Base-by-base conservation (phyloP, 495 filamentous ascomycete species). In the Terfezia boudieri region DNA sequence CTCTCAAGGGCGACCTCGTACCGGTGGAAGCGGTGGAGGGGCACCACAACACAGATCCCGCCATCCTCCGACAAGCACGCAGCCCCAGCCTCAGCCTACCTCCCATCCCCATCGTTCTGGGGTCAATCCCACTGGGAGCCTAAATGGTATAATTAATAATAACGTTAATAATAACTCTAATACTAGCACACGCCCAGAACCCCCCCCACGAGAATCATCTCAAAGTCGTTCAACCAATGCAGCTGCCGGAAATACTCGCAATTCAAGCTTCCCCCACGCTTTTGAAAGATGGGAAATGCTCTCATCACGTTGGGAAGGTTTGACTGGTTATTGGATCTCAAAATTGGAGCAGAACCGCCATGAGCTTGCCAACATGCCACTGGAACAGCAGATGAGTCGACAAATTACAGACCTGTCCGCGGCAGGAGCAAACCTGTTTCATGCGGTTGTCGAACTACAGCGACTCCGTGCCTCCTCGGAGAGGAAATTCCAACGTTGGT, bases 401-500 rank as follows among this genome's bases (percentile, higher is more conserved):
- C 90, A 98, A 64, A 88, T 98, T 50, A 92, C 84, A 0, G 90
- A 98, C 64, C 74, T 98, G 10, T 93, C 89, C 26, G 92, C 90
- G 14, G 90, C 90, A 5, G 90, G 90, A 23, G 92, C 90, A 20
- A 98, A 96, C 62, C 74, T 98, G 8, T 98, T 98, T 66, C 90
- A 96, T 64, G 90, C 92, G 7, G 88, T 98, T 2, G 89, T 98
- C 12, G 90, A 98, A 65, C 71, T 98, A 36, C 90, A 98, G 62
- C 81, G 90, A n/a, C 73, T 98, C 12, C 84, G 90, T 20, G 90
- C 92, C 17, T 92, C 84, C 20, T 94, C 87, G 1, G 92, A 96
- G 67, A 76, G 92, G 37, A 96, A 96, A 64, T 98, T 98, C 65
- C 92, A 96, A 67, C 80, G 92, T 43, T 98, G 90, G 90, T 95